Evolutionary conservation across 805 yeast species (phyloP), one percentile per base, ranked within the genome.

Genomic region (Hanseniaspora jakobsenii): DNA sequence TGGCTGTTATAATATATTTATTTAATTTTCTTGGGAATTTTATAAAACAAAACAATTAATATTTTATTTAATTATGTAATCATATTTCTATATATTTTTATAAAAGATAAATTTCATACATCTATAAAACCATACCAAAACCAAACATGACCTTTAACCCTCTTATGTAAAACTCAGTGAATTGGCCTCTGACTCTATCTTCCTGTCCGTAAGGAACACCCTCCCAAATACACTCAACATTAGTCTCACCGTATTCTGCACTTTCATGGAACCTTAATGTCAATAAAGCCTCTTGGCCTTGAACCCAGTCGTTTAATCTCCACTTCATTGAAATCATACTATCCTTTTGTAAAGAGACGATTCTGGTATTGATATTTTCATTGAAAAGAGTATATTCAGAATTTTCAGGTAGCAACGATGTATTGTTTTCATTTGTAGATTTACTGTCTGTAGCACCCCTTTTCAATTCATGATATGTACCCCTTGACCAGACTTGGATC

Each of bases 161-260:
- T 63, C 80, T 78, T 41, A 91, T 77, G 59, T 91, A 91, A 63
- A 86, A 83, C 49, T 83, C 85, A 55, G 85, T 84, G 57, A 91
- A 89, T 62, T 89, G 91, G 32, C 69, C 73, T 56, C 77, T 75
- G 31, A 83, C 95, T 54, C 80, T 64, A 55, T 93, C 91, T 57
- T 91, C 97, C 59, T 91, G 93, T 12, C 97, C 99, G 31, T 89
- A 70, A 14, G 99, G 99, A 39, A 91, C 80, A 13, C 96, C 96
- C 14, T 75, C 67, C 75, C 89, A 85, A 35, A 70, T 66, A 16
- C 86, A 85, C 48, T 76, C 75, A 65, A 87, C 67, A 48, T 72
- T 76, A 3, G 98, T 91, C 54, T 86, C 96, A 35, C 81, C 73
- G n/a, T 74, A 71, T 23, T 89, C 91, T 58, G 84, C 84, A 1